Evolutionary conservation across 1,284 basidiomycete species (phyloP), one percentile per base, ranked within the genome.

Genomic region (Irpex lacteus): DNA sequence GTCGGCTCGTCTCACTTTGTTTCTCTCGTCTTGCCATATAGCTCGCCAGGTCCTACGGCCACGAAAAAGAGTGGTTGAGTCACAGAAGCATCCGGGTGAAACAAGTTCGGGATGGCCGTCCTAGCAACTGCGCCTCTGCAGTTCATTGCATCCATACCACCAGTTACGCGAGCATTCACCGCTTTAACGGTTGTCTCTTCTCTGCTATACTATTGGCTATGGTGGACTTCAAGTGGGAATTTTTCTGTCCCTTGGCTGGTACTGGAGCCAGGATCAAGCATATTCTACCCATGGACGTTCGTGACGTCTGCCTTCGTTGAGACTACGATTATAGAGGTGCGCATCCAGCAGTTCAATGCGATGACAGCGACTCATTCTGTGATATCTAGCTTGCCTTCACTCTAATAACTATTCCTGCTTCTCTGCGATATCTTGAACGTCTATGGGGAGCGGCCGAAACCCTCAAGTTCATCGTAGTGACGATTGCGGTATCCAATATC

Each of bases 241-340:
- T 70, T 80, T 74, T 74, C 78, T 70, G 67, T 83, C 38, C 89
- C 93, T 15, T 98, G 93, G 81, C 82, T 98, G 69, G 90, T 92
- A 11, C 80, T 98, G 61, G 82, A 95, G 8, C 96, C 97, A 1
- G 95, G 94, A 34, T 84, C 84, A 38, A 92, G 91, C 71, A 75
- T 95, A 56, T 94, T 91, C 79, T 91, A 91, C 70, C 97, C 97
- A 34, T 99, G 96, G 96, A 96, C 95, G 1, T 85, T 99, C 65
- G 76, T 96, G 32, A 96, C 92, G 0, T 89, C 94, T 1, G 90
- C 87, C 8, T 87, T 97, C 66, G 92, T 98, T 56, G 97, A 99
- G 79, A 86, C 89, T 58, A 90, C 85, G 64, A 71, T 96, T 63
- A 77, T 94, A 68, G 95, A 97, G 85, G 96, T 94, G 65, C 71